These are phyloP conservation scores for Cunninghamia lanceolata DNA, from an alignment of 75 land plant genomes.

Conservation along the genomic window DNA sequence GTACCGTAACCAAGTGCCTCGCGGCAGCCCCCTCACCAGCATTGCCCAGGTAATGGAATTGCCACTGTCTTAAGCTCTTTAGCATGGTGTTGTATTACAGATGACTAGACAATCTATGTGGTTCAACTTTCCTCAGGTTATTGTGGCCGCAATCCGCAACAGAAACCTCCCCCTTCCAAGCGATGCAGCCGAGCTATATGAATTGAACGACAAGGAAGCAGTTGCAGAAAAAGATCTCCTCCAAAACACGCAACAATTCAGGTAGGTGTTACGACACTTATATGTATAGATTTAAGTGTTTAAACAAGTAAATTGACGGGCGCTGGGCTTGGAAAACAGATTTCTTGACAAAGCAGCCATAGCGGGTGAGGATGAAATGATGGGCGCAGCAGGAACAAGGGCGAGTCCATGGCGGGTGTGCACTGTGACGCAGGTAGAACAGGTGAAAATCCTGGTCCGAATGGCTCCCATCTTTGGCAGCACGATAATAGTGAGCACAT, in stretches of 20 bases:
- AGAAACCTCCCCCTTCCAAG: not conserved
- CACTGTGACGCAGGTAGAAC: slow-evolving; percentile 23
- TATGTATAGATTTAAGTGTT: too few species aligned
- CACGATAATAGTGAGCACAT: slow-evolving; percentile 5
- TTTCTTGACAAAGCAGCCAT: slow-evolving; percentile 23
- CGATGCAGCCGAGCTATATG: not conserved
- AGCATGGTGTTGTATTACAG: too few species aligned
- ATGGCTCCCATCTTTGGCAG: not conserved
- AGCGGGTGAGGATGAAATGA: too few species aligned
- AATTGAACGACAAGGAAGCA: not conserved
- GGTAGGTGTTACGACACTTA: not conserved
- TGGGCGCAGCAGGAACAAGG: not conserved
- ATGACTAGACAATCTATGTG: not conserved
- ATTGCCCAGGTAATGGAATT: slow-evolving; percentile 25
- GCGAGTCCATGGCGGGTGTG: slow-evolving; percentile 29
- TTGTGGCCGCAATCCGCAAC: not conserved
- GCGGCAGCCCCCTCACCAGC: slow-evolving; percentile 46
- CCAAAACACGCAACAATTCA: not conserved
- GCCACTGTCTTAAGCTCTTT: not conserved
- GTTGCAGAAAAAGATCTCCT: not conserved
- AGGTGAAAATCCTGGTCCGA: slow-evolving; percentile 13
- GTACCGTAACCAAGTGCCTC: slow-evolving; percentile 32
- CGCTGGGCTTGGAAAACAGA: not conserved
- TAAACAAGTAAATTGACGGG: too few species aligned
- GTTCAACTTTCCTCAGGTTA: not conserved